These are phyloP conservation scores for Colletotrichum sansevieriae DNA, from an alignment of 2,329 filamentous ascomycete genomes.

Conservation along the genomic window DNA sequence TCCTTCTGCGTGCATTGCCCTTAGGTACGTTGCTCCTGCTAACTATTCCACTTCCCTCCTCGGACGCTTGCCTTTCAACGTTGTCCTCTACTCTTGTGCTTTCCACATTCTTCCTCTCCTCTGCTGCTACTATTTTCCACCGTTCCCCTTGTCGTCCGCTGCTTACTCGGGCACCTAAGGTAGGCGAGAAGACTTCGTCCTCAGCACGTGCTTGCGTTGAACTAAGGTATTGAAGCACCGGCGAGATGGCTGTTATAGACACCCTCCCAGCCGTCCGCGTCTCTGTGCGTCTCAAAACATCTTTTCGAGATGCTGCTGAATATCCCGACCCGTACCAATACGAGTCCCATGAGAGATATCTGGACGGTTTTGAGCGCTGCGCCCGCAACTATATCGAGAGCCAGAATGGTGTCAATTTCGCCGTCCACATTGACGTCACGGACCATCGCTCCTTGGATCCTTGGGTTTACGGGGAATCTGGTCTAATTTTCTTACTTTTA, in stretches of 20 bases:
- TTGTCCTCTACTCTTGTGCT: background rate
- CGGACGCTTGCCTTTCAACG: background rate
- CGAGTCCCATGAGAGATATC: constrained; percentile 6
- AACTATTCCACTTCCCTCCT: background rate
- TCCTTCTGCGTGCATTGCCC: background rate
- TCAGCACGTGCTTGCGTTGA: too few relatives aligned
- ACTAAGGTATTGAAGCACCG: too few relatives aligned
- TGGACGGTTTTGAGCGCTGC: constrained; percentile 22
- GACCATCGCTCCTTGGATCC: constrained; percentile 41
- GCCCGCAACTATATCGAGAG: constrained; percentile 49
- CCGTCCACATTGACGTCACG: constrained; percentile 41
- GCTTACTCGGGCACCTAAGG: too few relatives aligned
- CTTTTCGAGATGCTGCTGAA: constrained; percentile 14
- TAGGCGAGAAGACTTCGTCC: too few relatives aligned
- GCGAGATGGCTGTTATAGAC: constrained; percentile 33
- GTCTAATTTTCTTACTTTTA: constrained; percentile 36
- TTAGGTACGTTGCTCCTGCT: too few relatives aligned
- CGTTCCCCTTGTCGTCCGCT: too few relatives aligned
- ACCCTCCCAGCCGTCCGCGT: constrained; percentile 24
- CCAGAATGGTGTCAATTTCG: constrained; percentile 46
- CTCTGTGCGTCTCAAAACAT: constrained; percentile 17
- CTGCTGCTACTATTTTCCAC: too few relatives aligned
- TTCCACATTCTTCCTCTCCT: background rate
- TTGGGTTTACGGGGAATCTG: constrained; percentile 45
- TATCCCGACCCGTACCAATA: constrained; percentile 20